Percentiles rank a stretch among this genome's conserved stretches.
Conservation (phyloP, 2,329 filamentous ascomycete species). For the Penicillium sp. region DNA sequence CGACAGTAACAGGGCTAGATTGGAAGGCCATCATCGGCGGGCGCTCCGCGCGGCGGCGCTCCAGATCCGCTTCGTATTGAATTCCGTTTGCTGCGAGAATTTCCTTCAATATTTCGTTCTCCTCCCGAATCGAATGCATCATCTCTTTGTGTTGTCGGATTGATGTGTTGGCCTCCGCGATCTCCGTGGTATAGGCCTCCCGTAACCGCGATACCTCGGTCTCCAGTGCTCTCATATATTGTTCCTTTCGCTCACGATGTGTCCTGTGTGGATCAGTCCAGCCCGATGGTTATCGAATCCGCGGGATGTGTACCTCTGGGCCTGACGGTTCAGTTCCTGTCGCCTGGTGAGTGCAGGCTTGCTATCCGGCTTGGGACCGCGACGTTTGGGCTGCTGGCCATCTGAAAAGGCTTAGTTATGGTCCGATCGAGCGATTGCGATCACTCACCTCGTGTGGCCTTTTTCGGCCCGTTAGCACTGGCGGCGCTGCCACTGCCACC, state of each 20-base stretch:
- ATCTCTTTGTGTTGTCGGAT: constrained; percentile 61
- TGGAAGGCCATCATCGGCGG: constrained; percentile 17
- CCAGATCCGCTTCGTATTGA: constrained; percentile 44
- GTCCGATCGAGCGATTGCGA: neutral
- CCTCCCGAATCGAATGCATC: constrained; percentile 63
- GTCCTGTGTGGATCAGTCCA: constrained; percentile 52
- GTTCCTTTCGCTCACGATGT: constrained; percentile 90
- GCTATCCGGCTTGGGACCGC: constrained; percentile 91
- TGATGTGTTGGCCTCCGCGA: constrained; percentile 44
- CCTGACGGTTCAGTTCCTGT: constrained; percentile 90
- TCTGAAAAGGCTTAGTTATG: constrained; percentile 44
- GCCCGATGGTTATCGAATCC: constrained; percentile 6
- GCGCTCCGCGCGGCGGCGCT: constrained; percentile 31
- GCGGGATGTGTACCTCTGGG: constrained; percentile 62
- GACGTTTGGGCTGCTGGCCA: constrained; percentile 74
- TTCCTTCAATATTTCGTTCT: constrained; percentile 67
- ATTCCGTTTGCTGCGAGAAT: constrained; percentile 53
- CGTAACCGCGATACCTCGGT: constrained; percentile 82
- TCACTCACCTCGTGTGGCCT: constrained; percentile 60
- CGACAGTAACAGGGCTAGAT: constrained; percentile 38
- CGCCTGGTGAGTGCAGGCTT: constrained; percentile 85
- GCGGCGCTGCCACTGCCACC: constrained; percentile 28
- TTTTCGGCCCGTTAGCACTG: constrained; percentile 43
- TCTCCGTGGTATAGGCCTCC: constrained; percentile 61
- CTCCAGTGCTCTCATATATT: constrained; percentile 89